Evolutionary conservation across 1,284 basidiomycete genomes (phyloP).

Genomic region (Spongiforma sp.): DNA sequence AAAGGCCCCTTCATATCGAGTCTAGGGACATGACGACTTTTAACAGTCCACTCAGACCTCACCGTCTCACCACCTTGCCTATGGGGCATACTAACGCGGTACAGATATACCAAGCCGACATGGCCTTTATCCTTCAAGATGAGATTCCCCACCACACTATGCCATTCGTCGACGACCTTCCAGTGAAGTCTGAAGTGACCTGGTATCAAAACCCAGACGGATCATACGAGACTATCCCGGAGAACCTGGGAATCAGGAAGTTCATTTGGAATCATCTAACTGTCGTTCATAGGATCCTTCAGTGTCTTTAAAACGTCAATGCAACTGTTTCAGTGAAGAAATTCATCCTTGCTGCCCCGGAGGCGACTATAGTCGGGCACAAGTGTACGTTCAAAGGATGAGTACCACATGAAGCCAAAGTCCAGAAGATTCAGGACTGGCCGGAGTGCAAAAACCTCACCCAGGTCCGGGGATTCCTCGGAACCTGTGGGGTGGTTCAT

Average conservation of each 20-base stretch:
- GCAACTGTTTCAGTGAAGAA: not conserved
- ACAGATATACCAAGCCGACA: not conserved
- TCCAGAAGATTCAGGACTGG: too few species aligned
- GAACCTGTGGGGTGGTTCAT: not conserved
- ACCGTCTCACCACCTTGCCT: not conserved
- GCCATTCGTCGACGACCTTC: not conserved
- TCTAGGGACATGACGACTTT: too few species aligned
- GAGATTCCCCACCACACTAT: not conserved
- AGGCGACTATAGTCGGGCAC: not conserved
- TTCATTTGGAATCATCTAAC: not conserved
- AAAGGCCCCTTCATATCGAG: too few species aligned
- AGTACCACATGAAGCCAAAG: too few species aligned
- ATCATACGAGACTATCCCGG: too few species aligned
- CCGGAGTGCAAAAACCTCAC: not conserved
- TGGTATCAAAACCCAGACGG: not conserved
- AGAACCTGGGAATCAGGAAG: not conserved
- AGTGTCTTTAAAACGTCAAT: not conserved
- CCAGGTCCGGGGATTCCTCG: too few species aligned
- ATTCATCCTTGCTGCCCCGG: not conserved
- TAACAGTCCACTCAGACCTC: not conserved
- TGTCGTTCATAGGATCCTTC: not conserved
- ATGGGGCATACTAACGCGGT: not conserved
- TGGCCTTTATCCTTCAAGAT: not conserved
- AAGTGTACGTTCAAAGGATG: too few species aligned
- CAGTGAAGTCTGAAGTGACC: not conserved